Evolutionary conservation across 371 early-diverging fungal species (phyloP), one percentile per base, ranked within the genome.

Genomic region (Mucor plumbeus): DNA sequence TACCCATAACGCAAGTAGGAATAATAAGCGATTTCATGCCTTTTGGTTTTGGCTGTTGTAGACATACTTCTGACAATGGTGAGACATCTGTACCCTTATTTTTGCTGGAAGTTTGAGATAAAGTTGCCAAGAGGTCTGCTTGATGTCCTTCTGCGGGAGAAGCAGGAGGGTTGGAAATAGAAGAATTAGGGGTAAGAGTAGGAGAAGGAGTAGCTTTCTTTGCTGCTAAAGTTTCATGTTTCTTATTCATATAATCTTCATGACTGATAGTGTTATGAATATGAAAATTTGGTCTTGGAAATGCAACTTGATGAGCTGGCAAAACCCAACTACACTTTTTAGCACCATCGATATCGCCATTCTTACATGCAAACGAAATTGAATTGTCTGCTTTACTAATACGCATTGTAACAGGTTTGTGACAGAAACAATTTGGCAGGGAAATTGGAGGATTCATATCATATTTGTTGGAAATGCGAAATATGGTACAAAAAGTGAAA

Each of bases 401-500:
- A 31, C 63, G 44, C 17, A 70, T 41, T 8, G 47, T 19, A 3
- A 73, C 73, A 13, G 69, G 76, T 14, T 44, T 33, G 5, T 63
- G 65, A 53, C 80, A 80, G 55, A 76, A 78, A 43, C 80, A 80
- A 0, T 59, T 34, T 31, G 80, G 78, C 2, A 63, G 19, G 5
- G 58, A 41, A 10, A 65, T 60, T 31, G 71, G 70, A 19, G 69
- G 55, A 1, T 38, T 31, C 10, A 56, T 61, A 10, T 41, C 34
- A n/a, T 38, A 68, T 5, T 21, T 8, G 57, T 83, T 85, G 14
- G 36, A 61, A 5, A 65, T n/a, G 13, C 62, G 38, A 39, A 83
- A 82, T 10, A 65, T 39, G n/a, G 77, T 69, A 47, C 85, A 85
- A 59, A 75, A 83, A 0, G 85, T 82, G 36, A 71, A 80, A 48